Evolutionary conservation across 495 filamentous ascomycete species (phyloP).

Genomic region (Aspergillus ostianus): DNA sequence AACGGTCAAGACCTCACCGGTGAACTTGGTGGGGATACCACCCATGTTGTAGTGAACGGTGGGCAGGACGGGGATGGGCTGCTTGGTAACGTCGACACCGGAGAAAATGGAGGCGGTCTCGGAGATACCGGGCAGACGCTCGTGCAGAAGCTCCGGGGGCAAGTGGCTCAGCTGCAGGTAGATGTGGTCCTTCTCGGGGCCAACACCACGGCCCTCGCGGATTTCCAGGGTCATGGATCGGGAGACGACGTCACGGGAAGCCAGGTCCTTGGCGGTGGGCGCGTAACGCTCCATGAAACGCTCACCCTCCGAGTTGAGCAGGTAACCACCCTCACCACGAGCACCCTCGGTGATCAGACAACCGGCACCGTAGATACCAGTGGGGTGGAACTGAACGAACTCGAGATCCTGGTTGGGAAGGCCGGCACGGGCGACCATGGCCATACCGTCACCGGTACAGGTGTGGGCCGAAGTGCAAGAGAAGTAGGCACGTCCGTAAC

Average conservation of each 20-base stretch:
- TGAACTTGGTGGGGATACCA: conserved; percentile 96
- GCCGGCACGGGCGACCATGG: conserved; percentile 96
- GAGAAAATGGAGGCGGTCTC: conserved; percentile 96
- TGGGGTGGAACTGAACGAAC: conserved; percentile 99
- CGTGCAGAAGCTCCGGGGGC: conserved; percentile 83
- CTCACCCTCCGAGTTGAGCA: conserved; percentile 95
- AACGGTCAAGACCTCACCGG: conserved; percentile 87
- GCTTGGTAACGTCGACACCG: conserved; percentile 93
- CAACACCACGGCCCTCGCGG: conserved; percentile 92
- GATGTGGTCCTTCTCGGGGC: conserved; percentile 95
- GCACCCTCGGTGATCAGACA: conserved; percentile 98
- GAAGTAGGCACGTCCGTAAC: conserved; percentile 97
- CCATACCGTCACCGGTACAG: conserved; percentile 97
- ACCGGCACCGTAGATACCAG: conserved; percentile 97
- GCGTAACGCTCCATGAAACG: conserved; percentile 99
- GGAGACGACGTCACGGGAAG: conserved; percentile 88
- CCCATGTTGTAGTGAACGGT: conserved; percentile 99
- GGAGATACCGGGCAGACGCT: conserved; percentile 96
- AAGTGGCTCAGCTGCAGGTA: conserved; percentile 95
- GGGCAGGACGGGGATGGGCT: conserved; percentile 94
- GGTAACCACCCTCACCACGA: conserved; percentile 96
- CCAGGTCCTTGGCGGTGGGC: conserved; percentile 94
- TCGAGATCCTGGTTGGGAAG: conserved; percentile 98
- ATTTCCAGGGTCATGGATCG: conserved; percentile 98
- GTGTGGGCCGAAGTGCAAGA: conserved; percentile 96